phyloP scores from a whole-genome alignment of 768 basidiomycete species.

The Termitomyces sp. region DNA sequence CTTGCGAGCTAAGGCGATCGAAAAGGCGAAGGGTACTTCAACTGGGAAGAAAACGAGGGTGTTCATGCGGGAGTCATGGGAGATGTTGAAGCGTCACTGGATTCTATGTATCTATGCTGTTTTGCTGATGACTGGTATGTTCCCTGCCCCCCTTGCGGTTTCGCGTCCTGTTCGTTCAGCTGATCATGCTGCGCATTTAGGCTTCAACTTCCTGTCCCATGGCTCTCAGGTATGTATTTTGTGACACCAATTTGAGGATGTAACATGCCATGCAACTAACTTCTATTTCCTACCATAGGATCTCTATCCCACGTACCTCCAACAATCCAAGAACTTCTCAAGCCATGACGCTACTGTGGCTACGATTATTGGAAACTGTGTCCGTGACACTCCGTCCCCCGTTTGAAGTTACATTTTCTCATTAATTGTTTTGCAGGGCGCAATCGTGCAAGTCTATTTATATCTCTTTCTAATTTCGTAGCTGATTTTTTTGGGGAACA shows the following conservation, averaged over 20 bases:
- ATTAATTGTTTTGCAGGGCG: constrained; percentile 11
- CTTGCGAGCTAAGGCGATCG: constrained; percentile 53
- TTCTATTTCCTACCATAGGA: constrained; percentile 25
- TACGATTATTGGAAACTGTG: constrained; percentile 63
- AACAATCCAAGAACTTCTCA: constrained; percentile 46
- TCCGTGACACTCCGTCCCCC: constrained; percentile 3
- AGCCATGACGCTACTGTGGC: constrained; percentile 46
- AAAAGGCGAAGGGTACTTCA: constrained; percentile 51
- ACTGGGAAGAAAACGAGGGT: constrained; percentile 54
- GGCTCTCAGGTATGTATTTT: constrained; percentile 38
- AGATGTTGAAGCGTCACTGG: constrained; percentile 84
- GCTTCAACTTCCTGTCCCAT: constrained; percentile 54
- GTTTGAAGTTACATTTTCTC: not conserved
- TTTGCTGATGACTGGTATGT: constrained; percentile 14
- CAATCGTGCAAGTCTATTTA: constrained; percentile 11
- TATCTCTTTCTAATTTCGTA: not conserved
- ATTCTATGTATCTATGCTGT: constrained; percentile 77
- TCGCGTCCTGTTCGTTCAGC: not conserved
- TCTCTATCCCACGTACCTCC: constrained; percentile 59
- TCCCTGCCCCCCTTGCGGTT: not conserved
- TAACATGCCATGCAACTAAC: not conserved
- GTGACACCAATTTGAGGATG: not conserved
- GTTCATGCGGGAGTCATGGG: constrained; percentile 67
- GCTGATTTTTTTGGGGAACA: not conserved
- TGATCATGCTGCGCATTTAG: constrained; percentile 13